Evolutionary conservation across 345 rosid genomes (phyloP), one percentile per base, ranked within the genome.

Genomic region (Eutrema japonicum): DNA sequence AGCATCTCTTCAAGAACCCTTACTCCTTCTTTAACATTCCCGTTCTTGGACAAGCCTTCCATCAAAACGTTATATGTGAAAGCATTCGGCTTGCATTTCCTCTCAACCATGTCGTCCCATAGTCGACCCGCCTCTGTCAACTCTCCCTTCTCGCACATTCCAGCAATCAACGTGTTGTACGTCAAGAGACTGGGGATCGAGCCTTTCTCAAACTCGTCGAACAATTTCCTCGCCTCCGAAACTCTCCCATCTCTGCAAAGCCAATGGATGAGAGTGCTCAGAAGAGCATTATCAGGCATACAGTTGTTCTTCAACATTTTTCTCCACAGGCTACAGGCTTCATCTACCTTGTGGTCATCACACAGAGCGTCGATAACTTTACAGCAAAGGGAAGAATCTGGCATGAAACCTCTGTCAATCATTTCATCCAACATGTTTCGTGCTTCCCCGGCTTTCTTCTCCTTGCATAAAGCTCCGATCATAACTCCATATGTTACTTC

Each of bases 31-130:
- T 79, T 85, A 8, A 74, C 84, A 76, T 78, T 91, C 16, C 98
- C 97, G 27, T 60, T 79, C 76, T 81, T 82, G 11, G 83, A 84
- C 51, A 93, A 88, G 1, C 97, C 94, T 53, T 82, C 83, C 26
- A 93, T 88, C 82, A 93, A 73, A 78, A 86, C 80, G 59, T 83
- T 89, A 71, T 86, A 88, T 0, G 94, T 85, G 54, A 93, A 88
- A 42, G 90, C 96, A 78, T 85, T 91, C 0, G 93, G 96, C 74
- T 66, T 79, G 59, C 85, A 81, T 9, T 86, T 85, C 75, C 85
- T 93, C 82, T 93, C 97, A 56, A 85, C 82, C 98, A 93, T 93
- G 48, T 85, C 85, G 71, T 93, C 97, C 97, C 98, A 89, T 73
- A 93, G 58, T 64, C 76, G 82, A 70, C 90, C 94, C 0, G 88